These are phyloP conservation scores for Alternaria conjuncta DNA, from an alignment of 2,329 filamentous ascomycete genomes.

Conservation along the genomic window DNA sequence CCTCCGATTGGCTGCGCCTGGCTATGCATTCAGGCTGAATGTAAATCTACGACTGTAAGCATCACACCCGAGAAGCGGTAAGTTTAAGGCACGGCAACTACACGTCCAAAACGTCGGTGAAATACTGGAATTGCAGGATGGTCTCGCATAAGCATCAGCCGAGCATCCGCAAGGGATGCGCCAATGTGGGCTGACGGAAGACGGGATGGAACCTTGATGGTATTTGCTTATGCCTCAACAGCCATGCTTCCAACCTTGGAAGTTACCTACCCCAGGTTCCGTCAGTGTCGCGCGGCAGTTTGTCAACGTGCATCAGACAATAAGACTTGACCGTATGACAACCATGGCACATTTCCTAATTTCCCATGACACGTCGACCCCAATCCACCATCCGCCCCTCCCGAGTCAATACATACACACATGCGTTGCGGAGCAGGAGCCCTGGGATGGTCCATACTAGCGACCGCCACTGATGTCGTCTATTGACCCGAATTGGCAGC, in stretches of 20 bases:
- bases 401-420: background rate
- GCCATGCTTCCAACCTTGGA: background rate
- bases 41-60: background rate
- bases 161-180: background rate
- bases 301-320: background rate
- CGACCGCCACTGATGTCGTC: background rate
- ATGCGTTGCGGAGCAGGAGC: background rate
- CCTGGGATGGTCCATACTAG: background rate
- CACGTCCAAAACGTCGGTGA: background rate
- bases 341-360: background rate
- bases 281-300: background rate
- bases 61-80: background rate
- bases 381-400: background rate
- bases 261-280: background rate
- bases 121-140: background rate
- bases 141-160: background rate
- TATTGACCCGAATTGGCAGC: background rate
- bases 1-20: slow-evolving; percentile 20
- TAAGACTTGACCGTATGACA: background rate
- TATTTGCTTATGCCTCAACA: background rate
- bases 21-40: slow-evolving; percentile 31
- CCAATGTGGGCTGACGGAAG: background rate
- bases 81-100: background rate
- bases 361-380: background rate
- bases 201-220: background rate